Percentiles rank a stretch among this genome's conserved stretches.
phyloP scores from a whole-genome alignment of 1,284 basidiomycete genomes.

The Chalciporus sp. region DNA sequence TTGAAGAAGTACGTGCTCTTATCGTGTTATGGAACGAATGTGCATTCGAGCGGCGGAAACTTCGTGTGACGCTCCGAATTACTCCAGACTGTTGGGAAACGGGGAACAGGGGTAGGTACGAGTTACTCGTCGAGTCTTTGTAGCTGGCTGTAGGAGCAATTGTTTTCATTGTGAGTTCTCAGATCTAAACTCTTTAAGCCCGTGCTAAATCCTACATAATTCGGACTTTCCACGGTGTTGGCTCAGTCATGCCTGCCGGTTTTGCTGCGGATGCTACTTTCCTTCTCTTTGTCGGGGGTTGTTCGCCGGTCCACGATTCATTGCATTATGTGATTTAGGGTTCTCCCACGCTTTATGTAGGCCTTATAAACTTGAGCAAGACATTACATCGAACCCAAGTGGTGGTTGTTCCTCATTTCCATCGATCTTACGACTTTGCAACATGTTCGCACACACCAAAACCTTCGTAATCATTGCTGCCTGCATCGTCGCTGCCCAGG shows the following conservation, averaged over 20 bases:
- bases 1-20: conserved; percentile 30
- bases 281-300: no score
- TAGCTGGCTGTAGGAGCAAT: conserved; percentile 10
- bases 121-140: conserved; percentile 30
- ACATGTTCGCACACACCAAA: conserved; percentile 23
- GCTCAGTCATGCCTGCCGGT: neutral
- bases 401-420: neutral
- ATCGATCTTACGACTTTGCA: neutral
- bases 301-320: no score
- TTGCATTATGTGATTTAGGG: neutral
- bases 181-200: no score
- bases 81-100: neutral
- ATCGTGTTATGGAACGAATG: conserved; percentile 35
- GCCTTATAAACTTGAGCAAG: neutral
- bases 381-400: neutral
- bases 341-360: neutral
- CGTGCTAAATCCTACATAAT: no score
- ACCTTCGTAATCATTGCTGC: conserved; percentile 14
- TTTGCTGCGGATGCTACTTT: neutral
- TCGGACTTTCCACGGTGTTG: neutral
- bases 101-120: conserved; percentile 8
- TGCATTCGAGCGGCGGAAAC: conserved; percentile 34
- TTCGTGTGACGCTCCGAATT: conserved; percentile 25
- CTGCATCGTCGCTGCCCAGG: conserved; percentile 20
- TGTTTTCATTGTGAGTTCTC: neutral